Evolutionary conservation across 768 basidiomycete species (phyloP), one percentile per base, ranked within the genome.

Genomic region (Phylloporus sp.): DNA sequence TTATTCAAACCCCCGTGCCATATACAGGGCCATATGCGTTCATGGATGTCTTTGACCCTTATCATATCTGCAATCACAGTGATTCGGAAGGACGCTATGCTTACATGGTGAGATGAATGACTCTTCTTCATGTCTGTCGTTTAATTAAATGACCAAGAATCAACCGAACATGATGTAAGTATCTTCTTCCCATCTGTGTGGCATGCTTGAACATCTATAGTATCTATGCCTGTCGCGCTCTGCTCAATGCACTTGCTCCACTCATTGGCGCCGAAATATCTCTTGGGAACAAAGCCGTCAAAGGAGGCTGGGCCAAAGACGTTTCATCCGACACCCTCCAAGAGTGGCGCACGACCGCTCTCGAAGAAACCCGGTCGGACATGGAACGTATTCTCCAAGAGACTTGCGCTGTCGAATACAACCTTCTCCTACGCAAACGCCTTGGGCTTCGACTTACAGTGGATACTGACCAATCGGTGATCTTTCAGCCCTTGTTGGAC

Each of bases 21-120:
- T 50, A 47, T 38, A 36, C 56, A 85, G 91, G 91, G 8, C 94
- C 94, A 27, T 97, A 87, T 57, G 89, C 91, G 0, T 95, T 92
- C 71, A 97, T 95, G 94, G 95, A 97, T 63, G 81, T 93, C 4
- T 97, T 88, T 59, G 86, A 95, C 57, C 66, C 81, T 0, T 71
- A 74, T 46, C 95, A 97, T 59, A 86, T 97, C 48, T 97, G 95
- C 73, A 98, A 95, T 59, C 92, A 95, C 66, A 81, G 82, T 2
- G 93, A 97, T 60, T 79, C 80, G 43, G 76, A 75, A 50, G 88
- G 88, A 15, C 77, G 91, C 39, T 94, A 93, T 59, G 77, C 88
- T 2, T 94, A 91, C 71, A 72, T 72, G 61, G 77, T 78, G 49
- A 43, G 70, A 50, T 31, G 20, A 23, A 46, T 9, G 29, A 50